Evolutionary conservation across 1,139 yeast species (phyloP).

Genomic region (Taphrina sp.): DNA sequence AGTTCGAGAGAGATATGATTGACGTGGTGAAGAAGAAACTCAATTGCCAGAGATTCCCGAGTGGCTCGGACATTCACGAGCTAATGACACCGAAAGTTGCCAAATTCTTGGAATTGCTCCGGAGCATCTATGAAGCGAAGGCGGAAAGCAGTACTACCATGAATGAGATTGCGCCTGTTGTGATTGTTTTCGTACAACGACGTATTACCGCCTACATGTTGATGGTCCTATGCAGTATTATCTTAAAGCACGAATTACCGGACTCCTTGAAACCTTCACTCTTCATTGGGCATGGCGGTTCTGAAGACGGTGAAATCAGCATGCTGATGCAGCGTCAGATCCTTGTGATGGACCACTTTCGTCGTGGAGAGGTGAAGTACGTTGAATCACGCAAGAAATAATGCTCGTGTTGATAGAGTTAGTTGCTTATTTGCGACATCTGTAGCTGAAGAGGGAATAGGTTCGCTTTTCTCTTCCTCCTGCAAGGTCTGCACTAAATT

Average conservation of each 20-base stretch:
- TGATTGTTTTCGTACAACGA: slow-evolving; percentile 33
- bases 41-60: not conserved
- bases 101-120: slow-evolving; percentile 21
- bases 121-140: slow-evolving; percentile 8
- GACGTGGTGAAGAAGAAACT: not conserved
- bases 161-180: slow-evolving; percentile 1
- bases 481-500: not conserved
- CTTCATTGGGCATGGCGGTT: slow-evolving; percentile 36
- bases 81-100: slow-evolving; percentile 32
- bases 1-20: not conserved
- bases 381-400: too few species aligned
- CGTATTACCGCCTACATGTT: slow-evolving; percentile 35
- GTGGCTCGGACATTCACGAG: not conserved
- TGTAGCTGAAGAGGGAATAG: slow-evolving; percentile 38
- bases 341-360: slow-evolving; percentile 28
- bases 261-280: slow-evolving; percentile 23
- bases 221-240: slow-evolving; percentile 7
- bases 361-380: too few species aligned
- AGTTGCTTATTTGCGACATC: slow-evolving; percentile 34
- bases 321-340: slow-evolving; percentile 34
- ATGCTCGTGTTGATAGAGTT: not conserved
- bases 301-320: slow-evolving; percentile 20
- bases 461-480: not conserved
- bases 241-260: slow-evolving; percentile 1
- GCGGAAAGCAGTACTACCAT: not conserved